These are phyloP conservation scores for Eutrema yunnanense DNA, from an alignment of 345 rosid genomes.

Conservation along the genomic window DNA sequence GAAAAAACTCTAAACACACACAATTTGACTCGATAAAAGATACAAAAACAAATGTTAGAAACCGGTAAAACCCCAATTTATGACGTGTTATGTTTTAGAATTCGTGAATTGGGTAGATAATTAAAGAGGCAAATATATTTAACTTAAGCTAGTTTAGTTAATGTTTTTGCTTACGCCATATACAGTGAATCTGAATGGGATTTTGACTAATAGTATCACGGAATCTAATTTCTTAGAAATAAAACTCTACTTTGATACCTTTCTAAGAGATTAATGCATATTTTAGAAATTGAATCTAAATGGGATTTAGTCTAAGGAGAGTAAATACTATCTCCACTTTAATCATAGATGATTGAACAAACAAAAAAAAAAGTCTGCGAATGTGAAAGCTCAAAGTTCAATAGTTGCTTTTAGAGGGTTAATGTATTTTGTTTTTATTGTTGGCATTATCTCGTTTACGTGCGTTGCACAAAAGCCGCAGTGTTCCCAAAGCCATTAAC, in stretches of 20 bases:
- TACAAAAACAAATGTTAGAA: too few relatives aligned
- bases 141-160: too few relatives aligned
- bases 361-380: background rate
- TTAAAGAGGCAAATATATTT: too few relatives aligned
- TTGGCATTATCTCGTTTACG: slow-evolving; percentile 2
- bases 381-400: background rate
- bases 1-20: too few relatives aligned
- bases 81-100: too few relatives aligned
- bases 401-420: background rate
- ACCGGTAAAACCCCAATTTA: too few relatives aligned
- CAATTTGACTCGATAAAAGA: too few relatives aligned
- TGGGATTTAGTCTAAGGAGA: background rate
- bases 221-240: too few relatives aligned
- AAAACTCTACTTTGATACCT: background rate
- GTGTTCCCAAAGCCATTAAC: background rate
- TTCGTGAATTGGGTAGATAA: too few relatives aligned
- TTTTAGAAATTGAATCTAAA: background rate
- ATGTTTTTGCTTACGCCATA: too few relatives aligned
- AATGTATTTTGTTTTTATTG: background rate
- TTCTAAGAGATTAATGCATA: background rate
- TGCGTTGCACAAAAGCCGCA: slow-evolving; percentile 21
- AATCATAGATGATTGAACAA: background rate
- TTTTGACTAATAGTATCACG: too few relatives aligned
- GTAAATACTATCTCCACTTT: background rate
- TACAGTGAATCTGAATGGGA: too few relatives aligned